These are phyloP conservation scores for Bipolaris zeicola DNA, from an alignment of 2,329 filamentous ascomycete genomes.

Conservation along the genomic window DNA sequence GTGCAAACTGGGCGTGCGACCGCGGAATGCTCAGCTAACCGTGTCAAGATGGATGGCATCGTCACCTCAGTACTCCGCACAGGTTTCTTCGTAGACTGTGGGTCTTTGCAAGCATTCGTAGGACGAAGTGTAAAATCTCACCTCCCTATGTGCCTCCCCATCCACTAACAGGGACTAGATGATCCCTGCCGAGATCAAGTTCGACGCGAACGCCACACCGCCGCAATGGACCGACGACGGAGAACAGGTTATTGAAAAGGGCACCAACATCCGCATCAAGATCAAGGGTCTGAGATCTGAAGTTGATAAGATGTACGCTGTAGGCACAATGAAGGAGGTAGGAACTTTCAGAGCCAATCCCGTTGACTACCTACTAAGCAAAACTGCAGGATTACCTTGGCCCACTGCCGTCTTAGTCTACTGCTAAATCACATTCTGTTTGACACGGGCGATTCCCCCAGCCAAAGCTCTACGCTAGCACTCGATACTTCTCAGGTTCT, in stretches of 20 bases:
- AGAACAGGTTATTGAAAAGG: conserved; percentile 90
- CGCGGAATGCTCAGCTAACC: conserved; percentile 29
- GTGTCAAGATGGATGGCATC: conserved; percentile 82
- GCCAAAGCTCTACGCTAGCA: not conserved
- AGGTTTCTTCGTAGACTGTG: conserved; percentile 87
- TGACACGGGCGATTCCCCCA: not conserved
- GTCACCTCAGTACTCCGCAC: conserved; percentile 90
- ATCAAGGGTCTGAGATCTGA: conserved; percentile 93
- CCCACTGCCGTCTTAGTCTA: conserved; percentile 38
- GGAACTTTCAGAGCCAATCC: conserved; percentile 6
- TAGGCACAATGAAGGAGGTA: conserved; percentile 91
- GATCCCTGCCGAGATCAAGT: conserved; percentile 90
- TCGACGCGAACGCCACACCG: conserved; percentile 94
- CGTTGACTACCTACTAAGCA: conserved; percentile 18
- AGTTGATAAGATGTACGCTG: conserved; percentile 93
- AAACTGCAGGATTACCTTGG: conserved; percentile 48
- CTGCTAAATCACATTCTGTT: not conserved
- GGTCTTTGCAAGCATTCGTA: conserved; percentile 78
- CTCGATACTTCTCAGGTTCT: not conserved
- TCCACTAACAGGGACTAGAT: conserved; percentile 60
- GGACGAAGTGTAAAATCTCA: conserved; percentile 72
- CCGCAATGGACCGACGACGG: conserved; percentile 95
- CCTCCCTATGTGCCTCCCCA: conserved; percentile 10
- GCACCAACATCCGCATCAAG: conserved; percentile 91
- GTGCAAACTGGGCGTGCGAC: conserved; percentile 40